A percentile compares a stretch with the other conserved stretches of the same genome.
Evolutionary conservation across 1,284 basidiomycete species (phyloP).

Genomic region (Hypsizygus ulmarius): DNA sequence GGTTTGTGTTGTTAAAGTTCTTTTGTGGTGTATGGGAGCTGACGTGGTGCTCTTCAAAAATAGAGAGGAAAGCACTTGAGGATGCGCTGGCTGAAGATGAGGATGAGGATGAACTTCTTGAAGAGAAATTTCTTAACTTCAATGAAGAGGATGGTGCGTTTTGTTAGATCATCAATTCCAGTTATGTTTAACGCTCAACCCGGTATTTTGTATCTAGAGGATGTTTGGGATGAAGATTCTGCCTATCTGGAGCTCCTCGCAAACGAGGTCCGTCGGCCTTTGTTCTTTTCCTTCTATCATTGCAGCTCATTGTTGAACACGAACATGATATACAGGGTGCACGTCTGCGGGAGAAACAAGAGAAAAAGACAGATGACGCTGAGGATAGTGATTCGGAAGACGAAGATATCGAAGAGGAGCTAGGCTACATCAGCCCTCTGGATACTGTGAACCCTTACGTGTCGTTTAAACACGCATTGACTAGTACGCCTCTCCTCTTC

Average conservation of each 20-base stretch:
- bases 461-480: slow-evolving; percentile 72
- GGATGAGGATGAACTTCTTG: slow-evolving; percentile 60
- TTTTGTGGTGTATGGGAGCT: background rate
- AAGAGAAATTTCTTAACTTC: slow-evolving; percentile 63
- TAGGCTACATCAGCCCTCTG: slow-evolving; percentile 76
- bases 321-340: slow-evolving; percentile 48
- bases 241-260: slow-evolving; percentile 80
- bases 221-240: slow-evolving; percentile 84
- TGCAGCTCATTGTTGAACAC: slow-evolving; percentile 7
- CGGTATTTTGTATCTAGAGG: slow-evolving; percentile 41
- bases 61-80: slow-evolving; percentile 68
- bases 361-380: slow-evolving; percentile 38
- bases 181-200: background rate
- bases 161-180: background rate
- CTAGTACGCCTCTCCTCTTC: slow-evolving; percentile 41
- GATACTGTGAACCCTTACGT: slow-evolving; percentile 71
- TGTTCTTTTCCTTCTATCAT: background rate
- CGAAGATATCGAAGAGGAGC: slow-evolving; percentile 70
- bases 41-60: slow-evolving; percentile 8
- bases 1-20: slow-evolving; percentile 39
- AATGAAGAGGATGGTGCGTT: slow-evolving; percentile 68
- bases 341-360: slow-evolving; percentile 62
- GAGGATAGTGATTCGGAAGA: slow-evolving; percentile 54
- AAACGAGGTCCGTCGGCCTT: slow-evolving; percentile 54
- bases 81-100: slow-evolving; percentile 52